A percentile compares a stretch with the other conserved stretches of the same genome.
phyloP scores from a whole-genome alignment of 305 asterid species.

The Fraxinus greggii region DNA sequence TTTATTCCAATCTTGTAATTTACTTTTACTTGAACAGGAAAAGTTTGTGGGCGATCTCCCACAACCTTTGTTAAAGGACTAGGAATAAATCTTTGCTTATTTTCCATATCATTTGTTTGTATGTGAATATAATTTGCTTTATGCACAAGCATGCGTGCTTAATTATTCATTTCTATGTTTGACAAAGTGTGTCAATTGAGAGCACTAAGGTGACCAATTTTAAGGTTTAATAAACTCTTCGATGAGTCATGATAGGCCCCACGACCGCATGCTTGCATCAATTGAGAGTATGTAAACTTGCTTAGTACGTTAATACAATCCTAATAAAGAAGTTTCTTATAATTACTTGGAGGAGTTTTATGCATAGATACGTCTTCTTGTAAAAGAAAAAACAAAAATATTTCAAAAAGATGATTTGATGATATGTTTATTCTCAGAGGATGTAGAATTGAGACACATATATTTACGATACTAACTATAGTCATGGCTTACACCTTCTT shows the following conservation, averaged over 20 bases:
- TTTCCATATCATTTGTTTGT: constrained; percentile 11
- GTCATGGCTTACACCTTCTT: neutral
- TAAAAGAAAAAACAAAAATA: too few relatives aligned
- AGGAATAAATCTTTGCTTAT: constrained; percentile 20
- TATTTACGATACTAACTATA: too few relatives aligned
- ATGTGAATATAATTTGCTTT: constrained; percentile 29
- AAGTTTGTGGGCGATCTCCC: constrained; percentile 29
- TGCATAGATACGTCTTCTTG: neutral
- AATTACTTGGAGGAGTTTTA: neutral
- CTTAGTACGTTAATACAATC: too few relatives aligned
- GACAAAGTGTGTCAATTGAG: neutral
- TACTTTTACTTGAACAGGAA: constrained; percentile 32
- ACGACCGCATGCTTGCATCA: neutral
- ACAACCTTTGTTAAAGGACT: constrained; percentile 1
- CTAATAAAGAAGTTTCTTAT: neutral
- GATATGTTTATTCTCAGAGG: too few relatives aligned
- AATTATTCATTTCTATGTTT: neutral
- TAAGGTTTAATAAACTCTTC: neutral
- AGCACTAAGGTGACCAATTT: neutral
- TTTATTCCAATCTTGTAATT: constrained; percentile 37
- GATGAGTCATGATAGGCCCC: neutral
- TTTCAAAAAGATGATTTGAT: too few relatives aligned
- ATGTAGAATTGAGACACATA: too few relatives aligned
- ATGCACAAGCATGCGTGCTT: constrained; percentile 19
- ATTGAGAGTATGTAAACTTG: neutral